These are phyloP conservation scores for Thielaviopsis cerberus DNA, from an alignment of 2,329 filamentous ascomycete species.

Conservation along the genomic window DNA sequence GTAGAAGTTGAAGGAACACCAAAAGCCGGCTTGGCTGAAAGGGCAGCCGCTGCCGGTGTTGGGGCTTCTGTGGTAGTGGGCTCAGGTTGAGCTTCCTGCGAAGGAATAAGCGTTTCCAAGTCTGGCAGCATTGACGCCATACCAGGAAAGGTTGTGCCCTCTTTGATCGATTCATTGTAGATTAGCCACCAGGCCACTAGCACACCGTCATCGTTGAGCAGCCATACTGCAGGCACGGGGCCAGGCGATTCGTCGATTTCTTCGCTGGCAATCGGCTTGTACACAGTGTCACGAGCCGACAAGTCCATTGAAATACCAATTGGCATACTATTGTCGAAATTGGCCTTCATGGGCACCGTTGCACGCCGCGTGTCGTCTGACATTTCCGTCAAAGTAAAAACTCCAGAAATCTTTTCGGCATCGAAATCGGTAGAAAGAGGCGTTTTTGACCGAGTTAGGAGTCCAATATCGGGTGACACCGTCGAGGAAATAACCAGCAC, in stretches of 20 bases:
- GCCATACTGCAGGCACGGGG: slow-evolving; percentile 67
- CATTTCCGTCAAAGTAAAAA: slow-evolving; percentile 57
- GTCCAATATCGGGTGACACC: slow-evolving; percentile 56
- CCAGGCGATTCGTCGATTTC: slow-evolving; percentile 62
- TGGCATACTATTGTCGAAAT: slow-evolving; percentile 51
- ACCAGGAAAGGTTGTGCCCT: slow-evolving; percentile 54
- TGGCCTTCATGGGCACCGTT: slow-evolving; percentile 47
- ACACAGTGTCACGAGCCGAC: slow-evolving; percentile 62
- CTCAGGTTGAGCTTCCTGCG: slow-evolving; percentile 16
- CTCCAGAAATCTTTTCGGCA: slow-evolving; percentile 39
- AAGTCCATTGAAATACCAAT: slow-evolving; percentile 70
- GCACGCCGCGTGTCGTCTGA: slow-evolving; percentile 59
- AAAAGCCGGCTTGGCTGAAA: slow-evolving; percentile 17
- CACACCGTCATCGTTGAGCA: slow-evolving; percentile 76
- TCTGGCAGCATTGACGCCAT: slow-evolving; percentile 32
- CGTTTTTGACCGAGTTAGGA: slow-evolving; percentile 55
- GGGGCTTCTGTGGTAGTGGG: slow-evolving; percentile 12
- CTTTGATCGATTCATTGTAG: slow-evolving; percentile 68
- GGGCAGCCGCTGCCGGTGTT: slow-evolving; percentile 16
- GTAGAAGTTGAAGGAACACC: slow-evolving; percentile 16
- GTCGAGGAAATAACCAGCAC: slow-evolving; percentile 68
- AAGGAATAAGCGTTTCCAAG: slow-evolving; percentile 13
- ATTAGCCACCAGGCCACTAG: slow-evolving; percentile 80
- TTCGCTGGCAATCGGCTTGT: slow-evolving; percentile 53
- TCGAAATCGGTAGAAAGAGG: slow-evolving; percentile 44